Conservation (phyloP, 495 filamentous ascomycete species). For the Xylaria intraflava region DNA sequence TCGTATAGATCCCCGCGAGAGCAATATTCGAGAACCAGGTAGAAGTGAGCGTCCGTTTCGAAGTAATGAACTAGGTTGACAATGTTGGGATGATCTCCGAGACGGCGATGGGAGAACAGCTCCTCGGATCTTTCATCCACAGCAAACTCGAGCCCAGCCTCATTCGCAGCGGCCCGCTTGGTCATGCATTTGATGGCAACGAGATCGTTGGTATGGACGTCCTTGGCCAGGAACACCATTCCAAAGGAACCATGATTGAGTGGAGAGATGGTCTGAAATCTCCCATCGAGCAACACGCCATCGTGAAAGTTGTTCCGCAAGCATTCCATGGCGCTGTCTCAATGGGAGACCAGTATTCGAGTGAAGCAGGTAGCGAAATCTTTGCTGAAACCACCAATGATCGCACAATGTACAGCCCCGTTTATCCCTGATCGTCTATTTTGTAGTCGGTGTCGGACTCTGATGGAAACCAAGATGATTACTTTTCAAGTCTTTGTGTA, state of each 20-base stretch:
- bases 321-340: slow-evolving; percentile 62
- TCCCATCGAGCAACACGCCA: slow-evolving; percentile 70
- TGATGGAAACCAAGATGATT: slow-evolving; percentile 26
- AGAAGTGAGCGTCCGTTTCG: slow-evolving; percentile 82
- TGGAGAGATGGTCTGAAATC: slow-evolving; percentile 83
- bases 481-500: slow-evolving; percentile 37
- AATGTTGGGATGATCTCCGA: slow-evolving; percentile 80
- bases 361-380: slow-evolving; percentile 13
- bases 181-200: slow-evolving; percentile 94
- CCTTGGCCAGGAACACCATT: slow-evolving; percentile 90
- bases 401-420: slow-evolving; percentile 26
- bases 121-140: slow-evolving; percentile 85
- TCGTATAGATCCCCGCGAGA: slow-evolving; percentile 96
- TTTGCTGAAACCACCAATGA: slow-evolving; percentile 17
- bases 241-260: slow-evolving; percentile 98
- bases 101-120: slow-evolving; percentile 67
- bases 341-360: slow-evolving; percentile 20
- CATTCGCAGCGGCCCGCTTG: slow-evolving; percentile 58
- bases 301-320: slow-evolving; percentile 65
- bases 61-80: slow-evolving; percentile 90
- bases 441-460: slow-evolving; percentile 25
- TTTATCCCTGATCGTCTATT: slow-evolving; percentile 32
- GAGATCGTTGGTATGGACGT: slow-evolving; percentile 62
- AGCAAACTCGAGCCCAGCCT: slow-evolving; percentile 48
- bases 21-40: slow-evolving; percentile 93